Evolutionary conservation across 2,329 filamentous ascomycete species (phyloP).

Genomic region (Hypocrella siamensis): DNA sequence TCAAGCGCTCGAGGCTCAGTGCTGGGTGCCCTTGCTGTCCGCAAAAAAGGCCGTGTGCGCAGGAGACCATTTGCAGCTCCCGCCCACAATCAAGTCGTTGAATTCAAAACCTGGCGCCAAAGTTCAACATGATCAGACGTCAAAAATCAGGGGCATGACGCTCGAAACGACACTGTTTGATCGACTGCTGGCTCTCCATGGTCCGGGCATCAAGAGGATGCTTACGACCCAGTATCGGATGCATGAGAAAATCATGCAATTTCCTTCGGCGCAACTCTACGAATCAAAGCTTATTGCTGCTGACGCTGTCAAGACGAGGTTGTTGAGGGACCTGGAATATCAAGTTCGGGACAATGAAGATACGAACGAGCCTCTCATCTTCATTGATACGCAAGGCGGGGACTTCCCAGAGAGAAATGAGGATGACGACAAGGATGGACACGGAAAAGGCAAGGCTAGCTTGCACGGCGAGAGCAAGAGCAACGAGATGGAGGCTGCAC

Average conservation of each 20-base stretch:
- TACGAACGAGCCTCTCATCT: conserved; percentile 73
- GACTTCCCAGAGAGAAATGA: conserved; percentile 76
- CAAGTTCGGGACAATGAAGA: conserved; percentile 69
- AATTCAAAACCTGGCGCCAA: conserved; percentile 32
- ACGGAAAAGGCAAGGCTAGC: conserved; percentile 28
- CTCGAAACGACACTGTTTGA: conserved; percentile 92
- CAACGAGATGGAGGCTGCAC: conserved; percentile 76
- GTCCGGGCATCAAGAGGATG: conserved; percentile 76
- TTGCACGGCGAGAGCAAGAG: conserved; percentile 55
- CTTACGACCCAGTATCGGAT: conserved; percentile 96
- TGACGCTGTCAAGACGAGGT: conserved; percentile 56
- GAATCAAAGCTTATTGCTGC: conserved; percentile 68
- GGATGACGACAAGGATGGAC: conserved; percentile 42
- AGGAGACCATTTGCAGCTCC: conserved; percentile 86
- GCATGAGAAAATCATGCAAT: conserved; percentile 91
- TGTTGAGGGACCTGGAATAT: conserved; percentile 67
- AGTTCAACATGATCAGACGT: conserved; percentile 18
- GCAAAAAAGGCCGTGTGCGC: conserved; percentile 79
- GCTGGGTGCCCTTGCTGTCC: conserved; percentile 78
- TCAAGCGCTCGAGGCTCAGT: conserved; percentile 90
- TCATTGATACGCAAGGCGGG: conserved; percentile 92
- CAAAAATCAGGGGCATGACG: conserved; percentile 34
- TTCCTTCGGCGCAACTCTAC: conserved; percentile 82
- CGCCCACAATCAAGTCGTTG: conserved; percentile 81
- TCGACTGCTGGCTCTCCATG: conserved; percentile 67